These are phyloP conservation scores for Clathrus columnatus DNA, from an alignment of 768 basidiomycete genomes.

Conservation along the genomic window DNA sequence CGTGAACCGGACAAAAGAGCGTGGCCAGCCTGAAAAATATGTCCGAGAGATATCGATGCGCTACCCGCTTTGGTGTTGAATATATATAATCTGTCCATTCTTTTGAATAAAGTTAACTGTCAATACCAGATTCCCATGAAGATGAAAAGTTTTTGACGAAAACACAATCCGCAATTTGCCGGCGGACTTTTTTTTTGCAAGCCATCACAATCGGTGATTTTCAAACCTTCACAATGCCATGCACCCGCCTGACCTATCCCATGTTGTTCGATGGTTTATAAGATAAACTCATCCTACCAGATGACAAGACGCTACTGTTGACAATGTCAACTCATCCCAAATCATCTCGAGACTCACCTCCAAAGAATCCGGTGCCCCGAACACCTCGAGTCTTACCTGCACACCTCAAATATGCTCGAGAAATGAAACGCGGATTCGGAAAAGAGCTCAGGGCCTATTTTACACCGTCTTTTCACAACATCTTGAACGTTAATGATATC, in stretches of 20 bases:
- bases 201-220: too few relatives aligned
- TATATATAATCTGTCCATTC: too few relatives aligned
- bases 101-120: too few relatives aligned
- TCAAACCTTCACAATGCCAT: not conserved
- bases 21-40: too few relatives aligned
- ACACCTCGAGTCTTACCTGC: not conserved
- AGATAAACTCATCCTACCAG: not conserved
- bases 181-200: not conserved
- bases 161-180: not conserved
- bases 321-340: not conserved
- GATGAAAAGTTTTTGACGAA: not conserved
- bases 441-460: conserved; percentile 1
- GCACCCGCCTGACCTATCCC: not conserved
- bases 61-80: too few relatives aligned
- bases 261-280: not conserved
- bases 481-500: not conserved
- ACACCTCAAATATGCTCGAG: not conserved
- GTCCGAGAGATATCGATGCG: too few relatives aligned
- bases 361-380: not conserved
- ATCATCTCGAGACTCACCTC: not conserved
- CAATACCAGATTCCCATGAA: too few relatives aligned
- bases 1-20: too few relatives aligned
- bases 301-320: not conserved
- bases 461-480: not conserved
- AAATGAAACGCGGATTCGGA: conserved; percentile 1